These are phyloP conservation scores for Rhodotorula diobovata DNA, from an alignment of 768 basidiomycete species.

Conservation along the genomic window DNA sequence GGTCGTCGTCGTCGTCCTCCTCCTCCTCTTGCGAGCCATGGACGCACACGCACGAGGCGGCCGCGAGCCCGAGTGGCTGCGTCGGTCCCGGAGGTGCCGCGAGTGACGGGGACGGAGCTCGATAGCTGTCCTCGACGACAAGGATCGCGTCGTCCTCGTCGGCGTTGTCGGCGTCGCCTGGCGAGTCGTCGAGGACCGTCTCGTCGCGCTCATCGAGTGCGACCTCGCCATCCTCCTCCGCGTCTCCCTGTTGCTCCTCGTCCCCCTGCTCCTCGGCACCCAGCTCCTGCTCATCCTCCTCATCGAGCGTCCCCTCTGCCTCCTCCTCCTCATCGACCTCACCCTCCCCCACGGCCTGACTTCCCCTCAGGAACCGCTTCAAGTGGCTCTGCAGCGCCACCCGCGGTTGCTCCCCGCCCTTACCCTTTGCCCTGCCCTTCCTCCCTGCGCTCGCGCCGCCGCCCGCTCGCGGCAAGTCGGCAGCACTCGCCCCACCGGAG, in stretches of 20 bases:
- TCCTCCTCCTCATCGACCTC: slow-evolving; percentile 11
- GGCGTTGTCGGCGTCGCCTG: not conserved
- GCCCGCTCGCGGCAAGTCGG: not conserved
- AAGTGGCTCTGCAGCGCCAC: not conserved
- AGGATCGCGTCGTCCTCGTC: not conserved
- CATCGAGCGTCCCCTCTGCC: not conserved
- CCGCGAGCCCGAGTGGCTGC: not conserved
- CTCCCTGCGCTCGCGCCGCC: not conserved
- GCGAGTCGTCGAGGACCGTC: too few relatives aligned
- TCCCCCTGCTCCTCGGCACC: not conserved
- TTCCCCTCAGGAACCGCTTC: slow-evolving; percentile 8
- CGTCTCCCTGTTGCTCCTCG: not conserved
- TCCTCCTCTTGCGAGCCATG: slow-evolving; percentile 10
- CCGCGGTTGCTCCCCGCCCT: slow-evolving; percentile 27
- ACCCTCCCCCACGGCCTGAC: slow-evolving; percentile 12
- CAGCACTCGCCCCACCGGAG: not conserved
- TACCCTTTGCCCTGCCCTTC: not conserved
- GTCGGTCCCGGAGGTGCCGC: not conserved
- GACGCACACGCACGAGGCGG: slow-evolving; percentile 19
- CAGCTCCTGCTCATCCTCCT: not conserved
- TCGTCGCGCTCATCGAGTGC: not conserved
- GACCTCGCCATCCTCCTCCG: not conserved
- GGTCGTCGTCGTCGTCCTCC: not conserved
- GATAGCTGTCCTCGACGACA: not conserved
- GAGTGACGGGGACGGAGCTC: not conserved